A percentile compares a stretch with the other conserved stretches of the same genome.
phyloP scores from a whole-genome alignment of 2,329 filamentous ascomycete genomes.

The Colletotrichum nymphaeae region DNA sequence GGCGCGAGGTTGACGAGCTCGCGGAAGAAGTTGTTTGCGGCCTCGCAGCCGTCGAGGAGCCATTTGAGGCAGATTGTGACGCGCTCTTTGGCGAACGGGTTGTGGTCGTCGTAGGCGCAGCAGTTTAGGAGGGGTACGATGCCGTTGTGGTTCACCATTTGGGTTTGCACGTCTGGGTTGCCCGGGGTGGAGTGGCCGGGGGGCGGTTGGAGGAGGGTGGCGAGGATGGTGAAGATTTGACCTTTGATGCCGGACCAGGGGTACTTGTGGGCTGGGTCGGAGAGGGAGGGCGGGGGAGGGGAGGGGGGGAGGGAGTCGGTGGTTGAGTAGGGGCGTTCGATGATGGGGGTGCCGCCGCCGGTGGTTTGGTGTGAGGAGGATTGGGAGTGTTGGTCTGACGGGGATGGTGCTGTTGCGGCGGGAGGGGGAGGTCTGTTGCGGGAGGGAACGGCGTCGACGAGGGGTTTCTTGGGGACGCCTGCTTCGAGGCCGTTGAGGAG shows the following conservation, averaged over 20 bases:
- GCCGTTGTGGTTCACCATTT: constrained; percentile 86
- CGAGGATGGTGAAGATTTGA: constrained; percentile 89
- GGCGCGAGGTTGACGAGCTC: constrained; percentile 65
- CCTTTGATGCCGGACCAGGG: constrained; percentile 85
- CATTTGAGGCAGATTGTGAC: constrained; percentile 90
- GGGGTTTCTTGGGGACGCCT: constrained; percentile 85
- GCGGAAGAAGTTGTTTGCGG: constrained; percentile 78
- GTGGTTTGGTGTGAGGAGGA: constrained; percentile 40
- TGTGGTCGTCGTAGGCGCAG: constrained; percentile 91
- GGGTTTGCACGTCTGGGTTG: constrained; percentile 83
- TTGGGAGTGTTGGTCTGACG: constrained; percentile 41
- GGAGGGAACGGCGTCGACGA: constrained; percentile 57
- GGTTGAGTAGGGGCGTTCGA: constrained; percentile 73
- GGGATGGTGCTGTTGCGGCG: constrained; percentile 35
- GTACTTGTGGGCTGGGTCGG: constrained; percentile 74
- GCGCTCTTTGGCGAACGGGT: constrained; percentile 93
- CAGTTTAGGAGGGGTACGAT: constrained; percentile 90
- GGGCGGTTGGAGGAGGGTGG: constrained; percentile 88
- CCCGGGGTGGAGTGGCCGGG: constrained; percentile 68
- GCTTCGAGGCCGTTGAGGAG: constrained; percentile 88
- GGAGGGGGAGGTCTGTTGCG: constrained; percentile 30
- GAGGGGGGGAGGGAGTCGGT: constrained; percentile 46
- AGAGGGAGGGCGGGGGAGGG: constrained; percentile 60
- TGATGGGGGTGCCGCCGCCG: constrained; percentile 46
- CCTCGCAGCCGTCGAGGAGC: constrained; percentile 79